Conservation (phyloP, 1,139 yeast genomes). For the Kurtzmaniella natalensis region DNA sequence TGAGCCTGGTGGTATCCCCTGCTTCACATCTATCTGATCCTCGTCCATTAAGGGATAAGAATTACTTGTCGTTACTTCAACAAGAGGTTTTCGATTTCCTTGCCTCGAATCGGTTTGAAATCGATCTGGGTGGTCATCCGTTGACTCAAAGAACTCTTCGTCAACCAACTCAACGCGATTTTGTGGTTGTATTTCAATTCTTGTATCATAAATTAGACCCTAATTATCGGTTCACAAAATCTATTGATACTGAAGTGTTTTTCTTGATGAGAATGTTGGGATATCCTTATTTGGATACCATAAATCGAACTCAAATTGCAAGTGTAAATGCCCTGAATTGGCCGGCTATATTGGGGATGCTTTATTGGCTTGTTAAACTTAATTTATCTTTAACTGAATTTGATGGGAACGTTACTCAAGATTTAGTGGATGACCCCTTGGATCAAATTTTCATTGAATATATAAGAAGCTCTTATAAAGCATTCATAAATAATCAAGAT, state of each 20-base stretch:
- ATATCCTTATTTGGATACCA: slow-evolving; percentile 78
- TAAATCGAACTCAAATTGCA: slow-evolving; percentile 78
- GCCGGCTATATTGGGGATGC: slow-evolving; percentile 79
- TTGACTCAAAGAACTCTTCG: slow-evolving; percentile 60
- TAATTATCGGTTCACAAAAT: slow-evolving; percentile 61
- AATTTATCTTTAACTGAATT: slow-evolving; percentile 42
- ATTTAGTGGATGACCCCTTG: slow-evolving; percentile 37
- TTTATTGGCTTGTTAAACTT: slow-evolving; percentile 72
- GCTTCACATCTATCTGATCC: slow-evolving; percentile 45
- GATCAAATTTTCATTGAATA: slow-evolving; percentile 66
- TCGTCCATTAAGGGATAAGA: slow-evolving; percentile 72
- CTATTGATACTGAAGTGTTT: slow-evolving; percentile 75
- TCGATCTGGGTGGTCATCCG: slow-evolving; percentile 62
- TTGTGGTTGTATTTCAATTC: slow-evolving; percentile 74
- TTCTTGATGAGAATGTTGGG: slow-evolving; percentile 58
- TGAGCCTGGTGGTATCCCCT: slow-evolving; percentile 5
- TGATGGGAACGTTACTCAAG: slow-evolving; percentile 22
- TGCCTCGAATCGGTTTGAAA: slow-evolving; percentile 59
- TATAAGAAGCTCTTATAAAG: slow-evolving; percentile 61
- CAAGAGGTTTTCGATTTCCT: slow-evolving; percentile 67
- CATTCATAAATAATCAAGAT: slow-evolving; percentile 60
- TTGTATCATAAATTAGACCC: slow-evolving; percentile 77
- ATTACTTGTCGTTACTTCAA: slow-evolving; percentile 60
- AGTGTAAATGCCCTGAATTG: slow-evolving; percentile 93
- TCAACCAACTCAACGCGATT: slow-evolving; percentile 87